Base-by-base conservation (phyloP, 495 filamentous ascomycete species). In the Aspergillus bridgeri region DNA sequence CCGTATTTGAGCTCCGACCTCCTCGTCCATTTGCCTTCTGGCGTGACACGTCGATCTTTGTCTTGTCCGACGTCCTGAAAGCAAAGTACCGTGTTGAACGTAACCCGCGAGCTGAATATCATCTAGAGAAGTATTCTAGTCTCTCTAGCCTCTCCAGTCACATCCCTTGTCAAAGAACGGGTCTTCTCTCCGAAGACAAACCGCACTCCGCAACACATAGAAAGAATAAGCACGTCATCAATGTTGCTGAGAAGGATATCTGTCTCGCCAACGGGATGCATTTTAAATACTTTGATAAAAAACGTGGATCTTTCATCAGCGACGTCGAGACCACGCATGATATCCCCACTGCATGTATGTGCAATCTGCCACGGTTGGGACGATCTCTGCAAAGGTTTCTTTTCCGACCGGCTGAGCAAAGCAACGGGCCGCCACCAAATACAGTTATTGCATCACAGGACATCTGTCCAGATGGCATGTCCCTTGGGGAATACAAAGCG, bases 1-100 rank as follows among this genome's bases (percentile, higher is more conserved):
- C 74, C 0, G 76, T 88, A 0, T 87, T 89, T 47, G 86, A 89
- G 66, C 69, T 88, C 0, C 42, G 59, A 9, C 64, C 79, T 0
- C 84, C 85, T 6, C 9, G 18, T 0, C 49, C 58, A 0, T 78
- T 87, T 44, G 58, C 44, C 11, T 47, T 63, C 8, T 90, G 85
- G 86, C 72, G 87, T 2, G 75, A 87, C 54, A 58, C 65, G 11
- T 84, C 80, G 0, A 60, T 73, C 0, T 68, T 61, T 20, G 54
- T 88, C 38, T 56, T 83, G 6, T 57, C 65, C 3, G 57, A 78
- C 19, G 57, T 82, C 2, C 65, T 83, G 18, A 42, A 59, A 1
- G 57, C 51, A 23, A 51, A 51, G 5, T 65, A 62, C 47, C 17
- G 19, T 23, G 25, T 19, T 0, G 8, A 25, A 57, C 2, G 56